Evolutionary conservation across 1,284 basidiomycete genomes (phyloP).

Genomic region (Psilocybe mexicana): DNA sequence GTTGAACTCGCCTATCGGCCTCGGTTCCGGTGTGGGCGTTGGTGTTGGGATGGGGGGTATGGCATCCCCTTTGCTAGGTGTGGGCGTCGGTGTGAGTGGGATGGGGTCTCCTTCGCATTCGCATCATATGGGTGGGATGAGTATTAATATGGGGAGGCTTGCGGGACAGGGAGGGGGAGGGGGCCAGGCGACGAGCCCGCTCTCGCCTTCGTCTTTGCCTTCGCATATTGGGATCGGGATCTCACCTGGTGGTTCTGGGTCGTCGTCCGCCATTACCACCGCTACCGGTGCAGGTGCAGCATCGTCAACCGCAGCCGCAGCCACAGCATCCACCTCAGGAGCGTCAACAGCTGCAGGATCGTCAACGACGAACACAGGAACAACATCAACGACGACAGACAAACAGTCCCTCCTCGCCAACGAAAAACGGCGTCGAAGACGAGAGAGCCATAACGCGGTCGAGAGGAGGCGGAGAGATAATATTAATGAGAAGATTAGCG

Average conservation of each 20-base stretch:
- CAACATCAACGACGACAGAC: slow-evolving; percentile 23
- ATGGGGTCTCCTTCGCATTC: neutral
- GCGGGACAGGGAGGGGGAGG: neutral
- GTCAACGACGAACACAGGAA: too few species aligned
- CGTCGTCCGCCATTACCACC: too few species aligned
- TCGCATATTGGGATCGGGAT: neutral
- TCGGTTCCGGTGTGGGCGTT: neutral
- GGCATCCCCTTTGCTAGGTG: neutral
- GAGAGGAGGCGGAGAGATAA: slow-evolving; percentile 86
- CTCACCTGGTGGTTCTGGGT: too few species aligned
- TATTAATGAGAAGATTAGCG: slow-evolving; percentile 92
- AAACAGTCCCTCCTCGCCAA: slow-evolving; percentile 56
- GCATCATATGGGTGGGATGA: neutral
- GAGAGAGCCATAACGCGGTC: slow-evolving; percentile 91
- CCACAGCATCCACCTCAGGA: too few species aligned
- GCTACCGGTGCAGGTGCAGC: too few species aligned
- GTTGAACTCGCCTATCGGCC: neutral
- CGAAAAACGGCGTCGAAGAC: slow-evolving; percentile 76
- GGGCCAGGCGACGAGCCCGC: neutral
- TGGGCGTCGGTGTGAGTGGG: slow-evolving; percentile 4
- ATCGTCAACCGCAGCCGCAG: too few species aligned
- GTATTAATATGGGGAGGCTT: neutral
- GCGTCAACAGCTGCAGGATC: too few species aligned
- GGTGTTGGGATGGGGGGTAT: neutral
- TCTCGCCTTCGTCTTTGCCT: slow-evolving; percentile 1